Conservation (phyloP, 257 asterid genomes). For the Phtheirospermum japonicum region DNA sequence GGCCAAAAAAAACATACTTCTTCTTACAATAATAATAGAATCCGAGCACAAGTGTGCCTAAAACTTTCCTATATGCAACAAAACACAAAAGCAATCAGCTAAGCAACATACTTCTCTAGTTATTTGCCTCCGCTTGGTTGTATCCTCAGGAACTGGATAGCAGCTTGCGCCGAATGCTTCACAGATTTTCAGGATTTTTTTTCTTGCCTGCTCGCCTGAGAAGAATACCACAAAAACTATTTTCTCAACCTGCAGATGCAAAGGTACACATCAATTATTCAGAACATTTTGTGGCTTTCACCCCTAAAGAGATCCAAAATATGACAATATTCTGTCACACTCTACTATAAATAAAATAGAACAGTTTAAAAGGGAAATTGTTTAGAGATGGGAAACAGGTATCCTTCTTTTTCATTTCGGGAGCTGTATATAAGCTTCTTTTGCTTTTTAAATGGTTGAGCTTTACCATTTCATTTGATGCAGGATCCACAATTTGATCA, state of each 20-base stretch:
- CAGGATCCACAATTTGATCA: slow-evolving; percentile 77
- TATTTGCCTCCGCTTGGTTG: slow-evolving; percentile 75
- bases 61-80: slow-evolving; percentile 26
- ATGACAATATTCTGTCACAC: neutral
- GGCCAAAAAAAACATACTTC: neutral
- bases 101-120: slow-evolving; percentile 70
- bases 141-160: slow-evolving; percentile 94
- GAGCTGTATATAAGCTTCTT: neutral
- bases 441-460: slow-evolving; percentile 4
- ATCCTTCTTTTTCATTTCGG: neutral
- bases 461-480: slow-evolving; percentile 71
- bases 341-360: neutral
- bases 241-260: slow-evolving; percentile 85
- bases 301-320: slow-evolving; percentile 4
- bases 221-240: slow-evolving; percentile 88
- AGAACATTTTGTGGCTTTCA: neutral
- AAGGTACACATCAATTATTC: slow-evolving; percentile 25
- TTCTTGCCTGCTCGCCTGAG: slow-evolving; percentile 98
- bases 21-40: neutral
- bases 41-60: slow-evolving; percentile 13
- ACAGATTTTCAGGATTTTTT: slow-evolving; percentile 86
- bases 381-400: neutral
- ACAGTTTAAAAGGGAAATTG: neutral
- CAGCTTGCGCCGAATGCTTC: slow-evolving; percentile 97
- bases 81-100: slow-evolving; percentile 25